Base-by-base conservation (phyloP, 805 yeast genomes). In the Nadsonia fulvescens region DNA sequence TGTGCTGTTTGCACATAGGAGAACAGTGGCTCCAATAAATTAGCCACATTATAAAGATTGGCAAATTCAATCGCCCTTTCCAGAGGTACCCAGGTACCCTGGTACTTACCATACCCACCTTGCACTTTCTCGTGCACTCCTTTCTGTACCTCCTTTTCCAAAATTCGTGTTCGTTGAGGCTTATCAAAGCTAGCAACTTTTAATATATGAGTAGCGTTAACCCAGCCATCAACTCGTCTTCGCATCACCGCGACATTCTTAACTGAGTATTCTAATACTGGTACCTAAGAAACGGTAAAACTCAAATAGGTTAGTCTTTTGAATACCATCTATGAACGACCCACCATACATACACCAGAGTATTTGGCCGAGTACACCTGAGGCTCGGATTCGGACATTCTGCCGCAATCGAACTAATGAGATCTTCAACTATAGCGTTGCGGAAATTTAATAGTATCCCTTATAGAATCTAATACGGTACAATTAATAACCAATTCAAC, bases 91-190 rank as follows among this genome's bases (percentile, higher is more conserved):
- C 94, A 83, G 2, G 95, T 83, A 10, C 94, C 95, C 49, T 86
- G 96, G 49, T 82, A 86, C 44, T 83, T 73, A 28, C 96, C 96
- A 46, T 82, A 83, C 3, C 96, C 96, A 34, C 96, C 96, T 49
- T 83, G 96, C 12, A 83, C 81, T 47, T 86, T 86, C 42, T 83
- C 94, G 47, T 83, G 95, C 11, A 59, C 52, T 4, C 92, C 93
- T 21, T 63, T 65, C 44, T 86, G 94, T n/a, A 86, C 93, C 36
- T 83, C 94, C 41, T 75, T 70, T 46, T 83, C 96, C 39, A 83
- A 61, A 34, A 83, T 81, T 40, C 92, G 72, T 11, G 95, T 83
- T 37, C 96, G 57, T 47, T 77, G 81, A 1, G 95, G 93, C 51
- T 83, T 83, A 33, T 94, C 92, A 47, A 82, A 82, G 45, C 77